Evolutionary conservation across 169 alveolate genomes (phyloP).

Genomic region (Plasmodium vivax): DNA sequence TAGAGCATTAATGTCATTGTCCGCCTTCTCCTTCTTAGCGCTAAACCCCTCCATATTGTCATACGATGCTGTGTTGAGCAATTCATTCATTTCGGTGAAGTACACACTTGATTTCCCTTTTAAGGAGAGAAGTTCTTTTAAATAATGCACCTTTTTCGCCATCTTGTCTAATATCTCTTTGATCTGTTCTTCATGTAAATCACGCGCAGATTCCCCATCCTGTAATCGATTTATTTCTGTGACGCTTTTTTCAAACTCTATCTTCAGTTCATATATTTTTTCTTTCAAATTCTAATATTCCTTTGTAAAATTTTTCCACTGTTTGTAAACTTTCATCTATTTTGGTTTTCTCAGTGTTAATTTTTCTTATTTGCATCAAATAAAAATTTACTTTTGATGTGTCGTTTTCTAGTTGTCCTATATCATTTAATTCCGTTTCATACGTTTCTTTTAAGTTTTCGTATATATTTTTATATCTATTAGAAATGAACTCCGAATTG

Average conservation of each 20-base stretch:
- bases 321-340: background rate
- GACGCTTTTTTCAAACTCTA: background rate
- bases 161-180: background rate
- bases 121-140: background rate
- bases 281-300: background rate
- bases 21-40: background rate
- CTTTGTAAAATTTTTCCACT: background rate
- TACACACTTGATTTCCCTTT: background rate
- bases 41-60: constrained; percentile 3
- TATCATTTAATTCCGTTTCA: background rate
- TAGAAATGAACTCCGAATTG: background rate
- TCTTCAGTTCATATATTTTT: background rate
- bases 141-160: background rate
- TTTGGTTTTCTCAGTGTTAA: background rate
- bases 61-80: background rate
- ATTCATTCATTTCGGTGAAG: background rate
- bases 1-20: background rate
- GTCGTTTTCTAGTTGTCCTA: background rate
- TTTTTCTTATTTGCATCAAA: background rate
- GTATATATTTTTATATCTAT: background rate
- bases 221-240: background rate
- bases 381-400: background rate
- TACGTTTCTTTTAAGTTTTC: background rate
- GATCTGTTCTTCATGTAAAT: background rate
- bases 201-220: background rate